These are phyloP conservation scores for Cystobasidium tubakii DNA, from an alignment of 768 basidiomycete species.

Conservation along the genomic window DNA sequence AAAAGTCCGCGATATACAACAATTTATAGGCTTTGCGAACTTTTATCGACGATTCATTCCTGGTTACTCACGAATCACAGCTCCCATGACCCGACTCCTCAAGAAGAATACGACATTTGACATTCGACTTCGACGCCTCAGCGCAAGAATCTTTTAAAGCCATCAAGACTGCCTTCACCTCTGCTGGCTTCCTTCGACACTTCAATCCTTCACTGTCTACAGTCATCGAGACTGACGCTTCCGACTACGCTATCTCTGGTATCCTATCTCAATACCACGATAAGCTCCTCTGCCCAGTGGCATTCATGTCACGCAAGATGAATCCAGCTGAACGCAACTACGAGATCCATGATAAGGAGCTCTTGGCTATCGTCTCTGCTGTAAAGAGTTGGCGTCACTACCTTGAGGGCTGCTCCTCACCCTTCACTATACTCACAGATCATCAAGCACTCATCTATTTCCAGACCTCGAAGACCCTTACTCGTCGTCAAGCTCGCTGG, in stretches of 20 bases:
- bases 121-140: slow-evolving; percentile 7
- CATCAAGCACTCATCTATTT: slow-evolving; percentile 47
- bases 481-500: slow-evolving; percentile 54
- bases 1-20: slow-evolving; percentile 49
- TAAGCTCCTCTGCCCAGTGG: slow-evolving; percentile 16
- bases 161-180: slow-evolving; percentile 33
- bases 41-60: slow-evolving; percentile 54
- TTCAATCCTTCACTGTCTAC: slow-evolving; percentile 32
- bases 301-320: slow-evolving; percentile 34
- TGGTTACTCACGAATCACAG: slow-evolving; percentile 49
- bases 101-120: slow-evolving; percentile 37
- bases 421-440: slow-evolving; percentile 47
- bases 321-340: slow-evolving; percentile 53
- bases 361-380: slow-evolving; percentile 54
- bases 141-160: slow-evolving; percentile 35
- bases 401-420: slow-evolving; percentile 47
- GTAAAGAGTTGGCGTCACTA: slow-evolving; percentile 48
- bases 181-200: slow-evolving; percentile 33
- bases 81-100: slow-evolving; percentile 40
- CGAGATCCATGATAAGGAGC: slow-evolving; percentile 56
- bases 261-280: slow-evolving; percentile 48
- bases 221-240: slow-evolving; percentile 46
- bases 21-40: slow-evolving; percentile 54
- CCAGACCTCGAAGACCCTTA: slow-evolving; percentile 51
- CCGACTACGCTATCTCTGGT: slow-evolving; percentile 47